These are phyloP conservation scores for Cardamine chenopodiifolia DNA, from an alignment of 345 rosid species.

Conservation along the genomic window DNA sequence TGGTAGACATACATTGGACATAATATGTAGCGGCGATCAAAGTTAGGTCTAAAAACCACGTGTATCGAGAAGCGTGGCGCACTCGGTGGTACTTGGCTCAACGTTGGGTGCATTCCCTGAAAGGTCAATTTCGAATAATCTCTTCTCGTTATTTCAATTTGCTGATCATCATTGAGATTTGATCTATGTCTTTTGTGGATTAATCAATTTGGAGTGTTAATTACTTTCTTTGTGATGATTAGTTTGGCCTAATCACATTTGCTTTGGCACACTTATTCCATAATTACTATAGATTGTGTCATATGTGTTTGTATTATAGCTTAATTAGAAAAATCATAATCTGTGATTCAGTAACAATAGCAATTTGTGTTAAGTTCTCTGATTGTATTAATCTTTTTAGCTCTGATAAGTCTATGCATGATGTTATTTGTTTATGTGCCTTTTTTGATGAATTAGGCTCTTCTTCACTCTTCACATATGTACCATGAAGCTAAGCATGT, in stretches of 20 bases:
- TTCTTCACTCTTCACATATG: conserved; percentile 94
- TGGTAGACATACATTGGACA: too few species aligned
- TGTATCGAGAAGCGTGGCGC: conserved; percentile 91
- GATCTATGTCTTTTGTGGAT: neutral
- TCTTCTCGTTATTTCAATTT: neutral
- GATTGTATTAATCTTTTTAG: too few species aligned
- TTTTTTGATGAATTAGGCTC: conserved; percentile 74
- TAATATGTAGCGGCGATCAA: conserved; percentile 88
- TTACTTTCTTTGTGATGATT: conserved; percentile 6
- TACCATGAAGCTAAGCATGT: conserved; percentile 91
- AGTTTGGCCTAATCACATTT: neutral
- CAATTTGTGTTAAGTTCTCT: neutral
- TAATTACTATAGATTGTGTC: neutral
- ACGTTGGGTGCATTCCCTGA: conserved; percentile 92
- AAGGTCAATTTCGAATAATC: conserved; percentile 52
- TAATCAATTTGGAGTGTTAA: conserved; percentile 1
- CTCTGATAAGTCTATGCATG: conserved; percentile 7
- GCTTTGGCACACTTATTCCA: neutral
- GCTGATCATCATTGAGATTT: conserved; percentile 4
- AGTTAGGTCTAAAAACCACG: conserved; percentile 82
- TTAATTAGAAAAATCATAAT: neutral
- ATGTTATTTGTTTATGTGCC: neutral
- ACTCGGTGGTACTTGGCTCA: conserved; percentile 93
- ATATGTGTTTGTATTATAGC: neutral
- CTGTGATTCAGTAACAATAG: neutral